Percentiles rank a stretch among this genome's conserved stretches.
phyloP scores from a whole-genome alignment of 768 basidiomycete species.

The Rhodotorula diobovata region DNA sequence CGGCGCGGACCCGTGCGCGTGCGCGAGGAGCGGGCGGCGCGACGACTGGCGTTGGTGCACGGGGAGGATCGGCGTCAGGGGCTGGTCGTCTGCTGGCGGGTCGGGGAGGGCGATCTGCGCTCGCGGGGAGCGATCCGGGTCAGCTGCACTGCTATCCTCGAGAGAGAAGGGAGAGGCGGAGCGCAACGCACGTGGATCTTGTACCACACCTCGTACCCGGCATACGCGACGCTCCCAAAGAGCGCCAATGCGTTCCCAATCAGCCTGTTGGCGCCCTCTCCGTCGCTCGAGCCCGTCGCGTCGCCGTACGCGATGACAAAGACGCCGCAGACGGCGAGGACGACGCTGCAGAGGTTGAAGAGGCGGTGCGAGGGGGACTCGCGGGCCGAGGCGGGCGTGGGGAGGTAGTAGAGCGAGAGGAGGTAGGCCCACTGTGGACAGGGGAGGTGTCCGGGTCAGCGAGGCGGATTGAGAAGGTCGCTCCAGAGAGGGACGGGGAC shows the following conservation, averaged over 20 bases:
- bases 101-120: background rate
- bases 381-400: background rate
- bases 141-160: too few relatives aligned
- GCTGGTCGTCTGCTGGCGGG: background rate
- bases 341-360: slow-evolving; percentile 64
- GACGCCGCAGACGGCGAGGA: slow-evolving; percentile 75
- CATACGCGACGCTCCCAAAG: slow-evolving; percentile 29
- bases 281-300: background rate
- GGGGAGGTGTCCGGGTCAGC: slow-evolving; percentile 65
- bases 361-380: slow-evolving; percentile 52
- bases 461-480: slow-evolving; percentile 7
- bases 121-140: background rate
- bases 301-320: slow-evolving; percentile 72
- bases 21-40: background rate
- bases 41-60: background rate
- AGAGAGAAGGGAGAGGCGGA: background rate
- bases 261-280: slow-evolving; percentile 21
- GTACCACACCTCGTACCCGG: slow-evolving; percentile 43
- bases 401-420: slow-evolving; percentile 58
- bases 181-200: slow-evolving; percentile 24
- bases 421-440: slow-evolving; percentile 84
- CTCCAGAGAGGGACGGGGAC: background rate
- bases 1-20: background rate
- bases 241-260: slow-evolving; percentile 38
- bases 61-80: background rate